Conservation (phyloP, 2,329 filamentous ascomycete species). For the Fusarium verticillioides region DNA sequence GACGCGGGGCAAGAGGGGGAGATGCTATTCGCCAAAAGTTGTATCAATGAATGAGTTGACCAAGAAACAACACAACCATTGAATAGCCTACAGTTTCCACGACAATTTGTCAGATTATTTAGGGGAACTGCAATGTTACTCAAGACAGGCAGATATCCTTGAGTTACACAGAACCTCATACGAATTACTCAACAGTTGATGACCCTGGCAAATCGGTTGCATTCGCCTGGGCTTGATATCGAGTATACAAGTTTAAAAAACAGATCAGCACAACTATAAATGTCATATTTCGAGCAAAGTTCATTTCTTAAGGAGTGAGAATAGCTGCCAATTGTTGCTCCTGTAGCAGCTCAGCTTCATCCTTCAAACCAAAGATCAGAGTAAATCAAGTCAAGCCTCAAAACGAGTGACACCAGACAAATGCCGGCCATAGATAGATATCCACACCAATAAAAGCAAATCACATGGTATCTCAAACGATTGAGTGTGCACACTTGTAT, state of each 20-base stretch:
- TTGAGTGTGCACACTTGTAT: constrained; percentile 30
- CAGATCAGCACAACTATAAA: neutral
- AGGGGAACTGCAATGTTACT: neutral
- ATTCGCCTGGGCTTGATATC: neutral
- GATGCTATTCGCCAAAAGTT: constrained; percentile 14
- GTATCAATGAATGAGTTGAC: constrained; percentile 1
- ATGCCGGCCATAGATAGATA: neutral
- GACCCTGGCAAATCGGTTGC: neutral
- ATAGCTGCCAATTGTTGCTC: constrained; percentile 3
- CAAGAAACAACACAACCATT: neutral
- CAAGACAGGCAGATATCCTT: neutral
- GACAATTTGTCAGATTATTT: neutral
- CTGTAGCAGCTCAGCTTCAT: neutral
- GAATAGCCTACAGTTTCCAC: neutral
- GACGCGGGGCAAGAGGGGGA: constrained; percentile 26
- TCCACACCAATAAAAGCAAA: constrained; percentile 6
- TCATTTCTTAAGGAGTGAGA: neutral
- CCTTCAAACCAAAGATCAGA: neutral
- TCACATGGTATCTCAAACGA: constrained; percentile 31
- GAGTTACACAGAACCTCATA: neutral
- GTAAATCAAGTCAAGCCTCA: neutral
- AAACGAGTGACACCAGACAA: constrained; percentile 18
- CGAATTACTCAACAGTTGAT: neutral
- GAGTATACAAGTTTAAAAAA: neutral
- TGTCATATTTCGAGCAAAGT: neutral